A percentile compares a stretch with the other conserved stretches of the same genome.
Conservation (phyloP, 768 basidiomycete species). For the Boletus tomentosulus region DNA sequence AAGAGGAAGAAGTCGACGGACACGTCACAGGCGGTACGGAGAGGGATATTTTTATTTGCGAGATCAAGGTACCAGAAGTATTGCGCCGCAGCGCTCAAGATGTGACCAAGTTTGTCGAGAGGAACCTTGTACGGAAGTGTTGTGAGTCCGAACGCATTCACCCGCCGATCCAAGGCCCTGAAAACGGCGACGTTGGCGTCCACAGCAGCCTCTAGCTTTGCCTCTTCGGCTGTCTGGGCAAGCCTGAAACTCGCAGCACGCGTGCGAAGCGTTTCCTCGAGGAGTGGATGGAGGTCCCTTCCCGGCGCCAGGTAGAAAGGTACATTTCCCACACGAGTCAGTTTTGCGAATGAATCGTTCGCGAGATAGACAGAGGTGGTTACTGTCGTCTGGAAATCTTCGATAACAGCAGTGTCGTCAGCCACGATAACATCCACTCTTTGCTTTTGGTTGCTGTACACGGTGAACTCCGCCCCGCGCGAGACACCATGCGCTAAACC, state of each 20-base stretch:
- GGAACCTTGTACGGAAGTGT: background rate
- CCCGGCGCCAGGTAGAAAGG: background rate
- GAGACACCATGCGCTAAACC: slow-evolving; percentile 27
- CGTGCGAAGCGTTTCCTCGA: background rate
- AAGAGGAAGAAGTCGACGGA: slow-evolving; percentile 11
- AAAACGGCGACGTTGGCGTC: slow-evolving; percentile 2
- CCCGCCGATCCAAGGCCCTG: slow-evolving; percentile 1
- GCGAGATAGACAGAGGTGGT: background rate
- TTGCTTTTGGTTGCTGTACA: slow-evolving; percentile 11
- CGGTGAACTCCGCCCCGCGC: slow-evolving; percentile 12
- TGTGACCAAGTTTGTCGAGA: background rate
- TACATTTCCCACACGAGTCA: slow-evolving; percentile 1
- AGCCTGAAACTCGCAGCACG: background rate
- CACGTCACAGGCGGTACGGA: background rate
- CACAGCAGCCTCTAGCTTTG: slow-evolving; percentile 2
- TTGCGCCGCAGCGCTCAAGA: slow-evolving; percentile 14
- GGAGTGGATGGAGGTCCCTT: background rate
- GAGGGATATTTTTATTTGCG: background rate
- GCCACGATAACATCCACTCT: background rate
- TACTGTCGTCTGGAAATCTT: slow-evolving; percentile 12
- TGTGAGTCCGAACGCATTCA: slow-evolving; percentile 1
- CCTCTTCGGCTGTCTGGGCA: background rate
- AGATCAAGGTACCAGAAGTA: slow-evolving; percentile 22
- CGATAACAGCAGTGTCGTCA: slow-evolving; percentile 5
- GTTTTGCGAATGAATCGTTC: slow-evolving; percentile 1